Evolutionary conservation across 2,329 filamentous ascomycete genomes (phyloP), one percentile per base, ranked within the genome.

Genomic region (Curvularia sp.): DNA sequence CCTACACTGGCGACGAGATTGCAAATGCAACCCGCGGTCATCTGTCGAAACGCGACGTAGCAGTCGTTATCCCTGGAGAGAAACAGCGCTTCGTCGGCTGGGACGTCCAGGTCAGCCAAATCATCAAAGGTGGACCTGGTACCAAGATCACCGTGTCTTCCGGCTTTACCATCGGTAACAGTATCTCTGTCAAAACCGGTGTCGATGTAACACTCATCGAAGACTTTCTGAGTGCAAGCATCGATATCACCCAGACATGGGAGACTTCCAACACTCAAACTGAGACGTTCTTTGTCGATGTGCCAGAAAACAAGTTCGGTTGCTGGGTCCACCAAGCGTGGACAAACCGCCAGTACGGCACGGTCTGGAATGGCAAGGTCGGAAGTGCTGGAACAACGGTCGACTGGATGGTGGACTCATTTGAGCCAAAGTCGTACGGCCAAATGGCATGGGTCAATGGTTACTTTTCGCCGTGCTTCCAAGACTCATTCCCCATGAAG

Each of bases 391-490:
- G 63, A 8, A 63, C 53, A 15, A 42, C 67, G 47, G 59, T 57
- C 0, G 54, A 61, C 32, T 80, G 76, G 62, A 67, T 67, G 53
- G 71, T 65, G n/a, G 77, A 80, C 63, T 72, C 67, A 1, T 79
- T 77, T 59, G 54, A 62, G 1, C 66, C 61, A 55, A 75, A 76
- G 68, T 54, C 38, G 12, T 78, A 71, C 49, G 71, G 65, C 15
- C 60, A 66, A 32, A 55, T 80, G 58, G 57, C 59, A 23, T 80
- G 79, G 78, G 78, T 80, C 9, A 72, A 78, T 65, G 79, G 79
- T 12, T 66, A 73, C 9, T 79, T 80, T 47, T 56, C 61, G 6
- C 67, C 80, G 2, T 80, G 79, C 68, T 72, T 67, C 36, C 73
- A 74, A 53, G 74, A 75, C 42, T 57, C 32, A 1, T 77, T 77